These are phyloP conservation scores for Ceriops tagal DNA, from an alignment of 345 rosid genomes.

Conservation along the genomic window DNA sequence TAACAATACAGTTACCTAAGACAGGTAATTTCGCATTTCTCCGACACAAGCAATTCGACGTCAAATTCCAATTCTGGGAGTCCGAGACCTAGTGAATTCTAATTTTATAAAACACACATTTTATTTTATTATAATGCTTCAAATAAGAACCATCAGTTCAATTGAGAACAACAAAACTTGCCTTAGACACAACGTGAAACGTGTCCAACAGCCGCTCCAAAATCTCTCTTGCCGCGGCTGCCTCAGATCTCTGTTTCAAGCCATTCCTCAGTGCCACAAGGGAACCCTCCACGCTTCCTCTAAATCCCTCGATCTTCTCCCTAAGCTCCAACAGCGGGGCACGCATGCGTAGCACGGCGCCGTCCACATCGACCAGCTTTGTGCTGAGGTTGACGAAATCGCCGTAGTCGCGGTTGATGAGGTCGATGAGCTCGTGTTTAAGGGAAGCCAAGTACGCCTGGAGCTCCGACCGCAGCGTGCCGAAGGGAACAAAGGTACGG, in stretches of 20 bases:
- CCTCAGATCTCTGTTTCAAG: conserved; percentile 89
- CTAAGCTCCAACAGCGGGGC: conserved; percentile 87
- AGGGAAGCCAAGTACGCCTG: conserved; percentile 80
- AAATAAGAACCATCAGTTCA: background rate
- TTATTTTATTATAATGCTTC: background rate
- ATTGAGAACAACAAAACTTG: conserved; percentile 13
- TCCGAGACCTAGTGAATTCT: background rate
- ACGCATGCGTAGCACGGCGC: conserved; percentile 93
- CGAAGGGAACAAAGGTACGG: conserved; percentile 92
- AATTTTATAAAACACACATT: background rate
- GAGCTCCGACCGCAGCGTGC: conserved; percentile 92
- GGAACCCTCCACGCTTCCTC: conserved; percentile 63
- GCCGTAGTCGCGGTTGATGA: conserved; percentile 95
- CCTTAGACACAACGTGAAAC: conserved; percentile 96
- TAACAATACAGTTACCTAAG: no score
- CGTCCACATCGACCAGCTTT: conserved; percentile 90
- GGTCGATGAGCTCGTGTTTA: conserved; percentile 89
- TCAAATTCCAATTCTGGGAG: no score
- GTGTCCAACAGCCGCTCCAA: conserved; percentile 83
- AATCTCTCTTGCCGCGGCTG: conserved; percentile 81
- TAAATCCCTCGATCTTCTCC: conserved; percentile 80
- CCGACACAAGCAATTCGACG: no score
- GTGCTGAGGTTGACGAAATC: conserved; percentile 94
- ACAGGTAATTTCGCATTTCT: no score
- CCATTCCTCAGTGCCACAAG: conserved; percentile 71